Conservation (phyloP, 345 rosid genomes). For the Eucalyptus albens region DNA sequence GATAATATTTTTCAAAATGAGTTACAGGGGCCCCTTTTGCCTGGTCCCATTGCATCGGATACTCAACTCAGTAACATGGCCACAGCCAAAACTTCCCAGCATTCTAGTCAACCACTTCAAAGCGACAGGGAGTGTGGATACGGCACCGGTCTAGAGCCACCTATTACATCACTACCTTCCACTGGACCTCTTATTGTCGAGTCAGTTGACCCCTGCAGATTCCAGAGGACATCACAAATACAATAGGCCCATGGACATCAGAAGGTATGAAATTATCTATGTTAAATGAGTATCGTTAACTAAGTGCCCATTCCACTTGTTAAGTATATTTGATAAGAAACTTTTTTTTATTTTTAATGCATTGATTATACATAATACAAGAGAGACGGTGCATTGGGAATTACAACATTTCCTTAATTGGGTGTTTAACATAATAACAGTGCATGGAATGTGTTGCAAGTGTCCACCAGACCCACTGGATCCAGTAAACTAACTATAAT, state of each 20-base stretch:
- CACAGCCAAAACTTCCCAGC: neutral
- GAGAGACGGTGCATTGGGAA: too few relatives aligned
- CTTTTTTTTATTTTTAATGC: too few relatives aligned
- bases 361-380: too few relatives aligned
- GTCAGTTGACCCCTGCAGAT: fast-evolving
- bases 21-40: neutral
- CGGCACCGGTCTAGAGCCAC: fast-evolving
- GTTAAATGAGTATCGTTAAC: too few relatives aligned
- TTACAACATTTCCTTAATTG: too few relatives aligned
- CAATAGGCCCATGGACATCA: too few relatives aligned
- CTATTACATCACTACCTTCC: too few relatives aligned
- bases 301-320: too few relatives aligned
- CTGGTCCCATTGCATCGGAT: neutral
- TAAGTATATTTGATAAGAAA: too few relatives aligned
- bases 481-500: neutral
- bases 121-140: fast-evolving
- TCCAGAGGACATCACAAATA: fast-evolving
- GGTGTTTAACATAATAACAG: neutral
- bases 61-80: neutral
- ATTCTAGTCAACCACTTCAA: neutral
- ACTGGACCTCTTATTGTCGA: fast-evolving
- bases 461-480: neutral
- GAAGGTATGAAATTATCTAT: too few relatives aligned
- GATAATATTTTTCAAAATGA: neutral
- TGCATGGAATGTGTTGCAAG: neutral